Conservation (phyloP, 1,139 yeast species). For the Saccharomycopsis hybrid region DNA sequence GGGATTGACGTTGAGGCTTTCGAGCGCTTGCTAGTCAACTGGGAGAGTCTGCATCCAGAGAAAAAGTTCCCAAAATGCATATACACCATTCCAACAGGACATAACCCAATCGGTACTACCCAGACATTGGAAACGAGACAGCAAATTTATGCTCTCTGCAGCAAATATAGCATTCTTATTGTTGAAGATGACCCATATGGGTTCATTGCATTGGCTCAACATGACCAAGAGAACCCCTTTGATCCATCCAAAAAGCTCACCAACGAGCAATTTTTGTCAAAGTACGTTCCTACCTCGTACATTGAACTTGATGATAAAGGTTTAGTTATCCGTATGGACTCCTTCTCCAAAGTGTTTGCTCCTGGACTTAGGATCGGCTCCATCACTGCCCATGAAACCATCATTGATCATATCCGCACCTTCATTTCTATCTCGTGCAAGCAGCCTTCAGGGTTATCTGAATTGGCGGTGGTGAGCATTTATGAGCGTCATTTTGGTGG, state of each 20-base stretch:
- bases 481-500: constrained; percentile 37
- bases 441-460: constrained; percentile 50
- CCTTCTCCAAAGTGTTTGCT: constrained; percentile 79
- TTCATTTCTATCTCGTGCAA: constrained; percentile 43
- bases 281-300: constrained; percentile 58
- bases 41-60: constrained; percentile 42
- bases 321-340: constrained; percentile 76
- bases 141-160: constrained; percentile 60
- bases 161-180: constrained; percentile 65
- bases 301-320: constrained; percentile 69
- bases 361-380: constrained; percentile 87
- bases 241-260: constrained; percentile 34
- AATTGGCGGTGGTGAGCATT: constrained; percentile 35
- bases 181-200: constrained; percentile 92
- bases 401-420: constrained; percentile 38
- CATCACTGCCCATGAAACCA: constrained; percentile 60
- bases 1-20: constrained; percentile 51
- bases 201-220: constrained; percentile 45
- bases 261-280: constrained; percentile 44
- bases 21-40: constrained; percentile 47
- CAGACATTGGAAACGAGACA: constrained; percentile 58
- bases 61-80: constrained; percentile 49
- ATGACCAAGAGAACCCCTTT: constrained; percentile 30
- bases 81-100: constrained; percentile 80
- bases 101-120: constrained; percentile 85